Evolutionary conservation across 768 basidiomycete species (phyloP), one percentile per base, ranked within the genome.

Genomic region (Leccinum aurantiacum): DNA sequence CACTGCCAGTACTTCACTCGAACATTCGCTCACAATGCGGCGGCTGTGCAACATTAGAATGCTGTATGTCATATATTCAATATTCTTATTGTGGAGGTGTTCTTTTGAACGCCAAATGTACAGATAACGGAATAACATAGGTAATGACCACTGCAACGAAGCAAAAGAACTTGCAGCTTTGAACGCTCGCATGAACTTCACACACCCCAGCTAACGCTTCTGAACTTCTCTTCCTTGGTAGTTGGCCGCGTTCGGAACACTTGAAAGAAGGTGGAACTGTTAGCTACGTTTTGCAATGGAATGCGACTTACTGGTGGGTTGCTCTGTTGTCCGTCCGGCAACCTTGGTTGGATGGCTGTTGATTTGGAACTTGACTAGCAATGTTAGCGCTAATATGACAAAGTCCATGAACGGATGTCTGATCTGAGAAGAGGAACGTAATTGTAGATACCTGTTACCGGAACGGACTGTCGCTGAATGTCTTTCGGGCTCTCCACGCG

Each of bases 401-500:
- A 10, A 27, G 31, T 41, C 29, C 31, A 52, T 52, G 29, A 22
- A 33, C 37, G 48, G 52, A 51, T 35, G n/a, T 25, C 19, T 24
- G 14, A n/a, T 22, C 4, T 51, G 2, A 22, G 31, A 46, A 22
- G 31, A 46, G 17, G 1, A 11, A n/a, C 33, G 22, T 8, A 19
- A 54, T 22, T 19, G 8, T 22, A 62, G 59, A 7, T 6, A 69
- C 67, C 7, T 14, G 13, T 33, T 29, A n/a, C 47, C 7, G 13
- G 47, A 48, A 0, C 10, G 47, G 15, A 1, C 2, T 1, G 14
- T 24, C 6, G 25, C 19, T 1, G 5, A 0, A 5, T 1, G 0
- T 3, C 0, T 0, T 0, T 4, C 14, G 2, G 2, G 38, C 17
- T 29, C 0, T 48, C 64, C 69, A 3, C 68, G 68, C 10, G 7